phyloP scores from a whole-genome alignment of 75 land plant species.

The Chamaecyparis obtusa region DNA sequence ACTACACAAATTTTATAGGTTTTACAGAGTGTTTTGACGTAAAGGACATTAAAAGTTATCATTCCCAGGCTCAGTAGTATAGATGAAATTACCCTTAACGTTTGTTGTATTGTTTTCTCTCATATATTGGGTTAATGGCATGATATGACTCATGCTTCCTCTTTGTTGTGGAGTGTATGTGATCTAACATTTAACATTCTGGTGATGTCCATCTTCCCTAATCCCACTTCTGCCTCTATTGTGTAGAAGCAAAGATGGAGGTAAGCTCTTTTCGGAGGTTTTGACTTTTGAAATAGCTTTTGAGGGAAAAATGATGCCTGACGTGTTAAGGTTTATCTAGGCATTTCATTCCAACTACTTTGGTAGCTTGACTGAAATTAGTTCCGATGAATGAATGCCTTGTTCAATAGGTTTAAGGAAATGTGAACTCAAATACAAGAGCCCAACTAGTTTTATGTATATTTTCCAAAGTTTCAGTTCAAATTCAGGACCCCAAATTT shows the following conservation, averaged over 20 bases:
- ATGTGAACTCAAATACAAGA: neutral
- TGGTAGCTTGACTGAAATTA: neutral
- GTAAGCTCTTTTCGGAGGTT: neutral
- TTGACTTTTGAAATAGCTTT: neutral
- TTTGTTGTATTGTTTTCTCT: neutral
- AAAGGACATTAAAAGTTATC: neutral
- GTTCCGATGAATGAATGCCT: neutral
- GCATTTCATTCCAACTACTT: neutral
- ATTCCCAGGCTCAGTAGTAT: neutral
- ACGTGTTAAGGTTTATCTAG: neutral
- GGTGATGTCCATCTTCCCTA: neutral
- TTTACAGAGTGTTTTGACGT: neutral
- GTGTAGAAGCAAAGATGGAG: neutral
- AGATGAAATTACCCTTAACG: neutral
- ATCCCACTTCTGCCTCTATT: too few species aligned
- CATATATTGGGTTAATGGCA: neutral
- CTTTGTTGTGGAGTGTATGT: neutral
- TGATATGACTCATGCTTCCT: neutral
- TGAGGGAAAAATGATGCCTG: neutral
- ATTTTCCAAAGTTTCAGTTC: neutral
- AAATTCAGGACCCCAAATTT: too few species aligned
- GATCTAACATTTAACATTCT: neutral
- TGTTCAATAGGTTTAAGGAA: neutral
- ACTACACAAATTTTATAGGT: neutral
- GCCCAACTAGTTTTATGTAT: neutral